Conservation (phyloP, 148 eudicot species). For the Persicaria tinctoria region DNA sequence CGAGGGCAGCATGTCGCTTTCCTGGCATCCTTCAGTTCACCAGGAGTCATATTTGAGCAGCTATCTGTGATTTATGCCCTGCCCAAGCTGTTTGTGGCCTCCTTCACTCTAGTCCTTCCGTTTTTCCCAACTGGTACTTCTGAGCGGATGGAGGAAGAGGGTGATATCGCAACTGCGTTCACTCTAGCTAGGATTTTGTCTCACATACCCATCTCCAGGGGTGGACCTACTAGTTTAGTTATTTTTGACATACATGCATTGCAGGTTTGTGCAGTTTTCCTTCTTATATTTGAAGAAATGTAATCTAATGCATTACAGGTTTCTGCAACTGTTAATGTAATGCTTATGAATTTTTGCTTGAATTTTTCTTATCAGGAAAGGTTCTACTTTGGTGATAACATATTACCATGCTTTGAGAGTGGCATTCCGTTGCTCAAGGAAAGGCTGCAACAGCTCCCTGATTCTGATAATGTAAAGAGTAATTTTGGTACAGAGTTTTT, state of each 20-base stretch:
- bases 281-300: neutral
- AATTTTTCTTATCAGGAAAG: conserved; percentile 49
- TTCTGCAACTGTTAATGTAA: conserved; percentile 6
- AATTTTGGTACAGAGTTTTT: neutral
- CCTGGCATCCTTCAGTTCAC: conserved; percentile 91
- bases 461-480: conserved; percentile 78
- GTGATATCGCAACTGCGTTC: conserved; percentile 96
- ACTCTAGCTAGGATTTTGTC: conserved; percentile 91
- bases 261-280: conserved; percentile 49
- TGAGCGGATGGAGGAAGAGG: conserved; percentile 99
- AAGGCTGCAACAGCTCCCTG: conserved; percentile 89
- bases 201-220: conserved; percentile 74
- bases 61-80: conserved; percentile 84
- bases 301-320: conserved; percentile 77
- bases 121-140: conserved; percentile 98
- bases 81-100: conserved; percentile 87
- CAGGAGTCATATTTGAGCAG: conserved; percentile 91
- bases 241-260: conserved; percentile 92
- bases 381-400: conserved; percentile 93
- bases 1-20: conserved; percentile 97
- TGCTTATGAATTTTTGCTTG: neutral
- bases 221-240: conserved; percentile 95
- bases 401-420: conserved; percentile 97
- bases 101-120: conserved; percentile 93
- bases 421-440: conserved; percentile 87